Evolutionary conservation across 106 monocot genomes (phyloP).

Genomic region (Vanilla planifolia): DNA sequence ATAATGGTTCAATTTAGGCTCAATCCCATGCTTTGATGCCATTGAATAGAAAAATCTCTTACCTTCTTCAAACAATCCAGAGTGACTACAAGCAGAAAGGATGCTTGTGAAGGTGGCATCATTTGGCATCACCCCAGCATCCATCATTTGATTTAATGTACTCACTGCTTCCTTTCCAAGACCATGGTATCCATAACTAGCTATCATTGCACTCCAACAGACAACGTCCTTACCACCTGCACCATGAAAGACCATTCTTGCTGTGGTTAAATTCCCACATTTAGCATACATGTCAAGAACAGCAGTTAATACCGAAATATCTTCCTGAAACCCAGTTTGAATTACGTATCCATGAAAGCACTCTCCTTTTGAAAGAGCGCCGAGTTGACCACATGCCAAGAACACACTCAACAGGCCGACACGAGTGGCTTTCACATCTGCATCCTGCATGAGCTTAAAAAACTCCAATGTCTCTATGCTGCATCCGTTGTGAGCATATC

Average conservation of each 20-base stretch:
- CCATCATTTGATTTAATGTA: constrained; percentile 38
- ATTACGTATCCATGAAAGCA: constrained; percentile 30
- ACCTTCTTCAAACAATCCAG: constrained; percentile 44
- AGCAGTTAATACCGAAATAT: constrained; percentile 33
- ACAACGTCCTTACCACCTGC: constrained; percentile 36
- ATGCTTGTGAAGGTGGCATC: constrained; percentile 48
- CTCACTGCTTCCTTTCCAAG: constrained; percentile 36
- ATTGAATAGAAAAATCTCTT: constrained; percentile 35
- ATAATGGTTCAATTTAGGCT: constrained; percentile 42
- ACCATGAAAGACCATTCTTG: constrained; percentile 35
- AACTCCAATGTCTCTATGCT: constrained; percentile 31
- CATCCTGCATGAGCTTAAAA: constrained; percentile 21
- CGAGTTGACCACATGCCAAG: constrained; percentile 31
- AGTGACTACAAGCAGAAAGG: constrained; percentile 61
- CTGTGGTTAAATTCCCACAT: constrained; percentile 42
- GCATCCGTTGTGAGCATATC: constrained; percentile 52
- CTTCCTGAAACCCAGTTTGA: constrained; percentile 20
- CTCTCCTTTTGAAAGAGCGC: constrained; percentile 30
- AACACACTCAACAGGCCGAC: constrained; percentile 39
- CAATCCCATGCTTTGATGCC: constrained; percentile 17
- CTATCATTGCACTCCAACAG: constrained; percentile 68
- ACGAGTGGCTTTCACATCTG: constrained; percentile 17
- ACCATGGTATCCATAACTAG: constrained; percentile 48
- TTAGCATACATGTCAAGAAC: constrained; percentile 60
- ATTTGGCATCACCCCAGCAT: constrained; percentile 32